Conservation (phyloP, 1,284 basidiomycete species). For the Apiotrichum veenhuisii region DNA sequence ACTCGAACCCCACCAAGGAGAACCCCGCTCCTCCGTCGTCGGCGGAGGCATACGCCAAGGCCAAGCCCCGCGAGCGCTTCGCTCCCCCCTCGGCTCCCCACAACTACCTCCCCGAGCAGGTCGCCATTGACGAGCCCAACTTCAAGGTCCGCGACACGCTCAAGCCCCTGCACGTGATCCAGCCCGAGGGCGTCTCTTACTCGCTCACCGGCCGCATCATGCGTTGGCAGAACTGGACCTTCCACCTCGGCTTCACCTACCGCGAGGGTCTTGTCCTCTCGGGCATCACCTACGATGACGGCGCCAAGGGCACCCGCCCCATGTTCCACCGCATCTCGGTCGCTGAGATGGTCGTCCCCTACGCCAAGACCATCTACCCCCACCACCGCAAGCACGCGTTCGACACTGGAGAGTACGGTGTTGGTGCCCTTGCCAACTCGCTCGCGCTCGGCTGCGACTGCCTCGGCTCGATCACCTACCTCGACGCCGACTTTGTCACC, state of each 20-base stretch:
- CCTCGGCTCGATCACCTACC: constrained; percentile 50
- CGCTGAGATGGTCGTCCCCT: constrained; percentile 51
- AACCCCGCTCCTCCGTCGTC: constrained; percentile 28
- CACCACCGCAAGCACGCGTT: constrained; percentile 52
- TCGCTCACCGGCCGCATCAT: constrained; percentile 68
- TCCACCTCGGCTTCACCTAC: constrained; percentile 35
- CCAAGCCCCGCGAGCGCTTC: constrained; percentile 43
- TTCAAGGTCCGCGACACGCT: constrained; percentile 66
- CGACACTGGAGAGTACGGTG: constrained; percentile 52
- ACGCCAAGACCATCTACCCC: constrained; percentile 51
- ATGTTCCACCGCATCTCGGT: constrained; percentile 51
- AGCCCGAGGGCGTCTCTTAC: constrained; percentile 90
- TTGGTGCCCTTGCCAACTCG: constrained; percentile 49
- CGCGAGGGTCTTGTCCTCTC: constrained; percentile 48
- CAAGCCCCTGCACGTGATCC: constrained; percentile 79
- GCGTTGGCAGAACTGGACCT: constrained; percentile 41
- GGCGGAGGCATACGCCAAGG: constrained; percentile 26
- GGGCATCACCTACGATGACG: constrained; percentile 46
- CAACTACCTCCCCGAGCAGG: constrained; percentile 52
- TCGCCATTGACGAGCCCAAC: constrained; percentile 48
- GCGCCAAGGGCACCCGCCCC: constrained; percentile 35
- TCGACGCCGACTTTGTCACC: constrained; percentile 43
- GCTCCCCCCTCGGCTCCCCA: constrained; percentile 46
- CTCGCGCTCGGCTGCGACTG: constrained; percentile 53
- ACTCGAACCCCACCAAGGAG: constrained; percentile 22